Base-by-base conservation (phyloP, 2,329 filamentous ascomycete species). In the Scytalidium lignicola region DNA sequence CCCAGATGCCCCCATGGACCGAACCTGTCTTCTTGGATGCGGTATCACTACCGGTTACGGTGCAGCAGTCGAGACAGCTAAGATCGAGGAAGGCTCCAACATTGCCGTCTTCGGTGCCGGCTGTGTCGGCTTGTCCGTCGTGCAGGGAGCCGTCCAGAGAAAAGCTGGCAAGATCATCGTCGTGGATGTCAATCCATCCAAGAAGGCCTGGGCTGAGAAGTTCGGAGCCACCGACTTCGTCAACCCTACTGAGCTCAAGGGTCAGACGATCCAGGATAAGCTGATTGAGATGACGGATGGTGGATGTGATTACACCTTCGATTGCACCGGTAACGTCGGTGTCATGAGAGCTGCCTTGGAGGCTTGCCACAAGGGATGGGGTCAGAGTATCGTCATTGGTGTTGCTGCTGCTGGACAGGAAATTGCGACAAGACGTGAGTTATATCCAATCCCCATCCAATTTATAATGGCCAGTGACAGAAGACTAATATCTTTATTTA, bases 281-380 rank as follows among this genome's bases (percentile, higher is more conserved):
- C 80, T 99, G 56, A 83, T 97, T 59, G 92, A 97, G 73, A 90
- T 97, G 86, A 99, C 93, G 1, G 93, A 97, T 64, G 93, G 93
- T 58, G 93, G 93, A 46, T 95, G 90, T 68, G 93, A 99, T 75
- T 97, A 96, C 77, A 99, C 93, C 44, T 99, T 99, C 67, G 93
- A 99, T 76, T 97, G 93, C 79, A 99, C 93, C 6, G 93, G 93
- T 52, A 97, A 97, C 65, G 91, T 97, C 47, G 82, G 84, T 60
- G 93, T 99, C 49, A 99, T 96, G 93, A 82, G 93, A 55, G 87
- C 89, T 47, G 93, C 93, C 39, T 83, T 99, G 52, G 92, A 99
- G 76, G 91, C 93, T 44, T 97, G 91, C 77, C 93, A 99, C 79
- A 99, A 99, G 82, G 93, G 93, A 44, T 99, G 93, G 93, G 93